Base-by-base conservation (phyloP, 768 basidiomycete species). In the Boletus rufocinnamomeus region DNA sequence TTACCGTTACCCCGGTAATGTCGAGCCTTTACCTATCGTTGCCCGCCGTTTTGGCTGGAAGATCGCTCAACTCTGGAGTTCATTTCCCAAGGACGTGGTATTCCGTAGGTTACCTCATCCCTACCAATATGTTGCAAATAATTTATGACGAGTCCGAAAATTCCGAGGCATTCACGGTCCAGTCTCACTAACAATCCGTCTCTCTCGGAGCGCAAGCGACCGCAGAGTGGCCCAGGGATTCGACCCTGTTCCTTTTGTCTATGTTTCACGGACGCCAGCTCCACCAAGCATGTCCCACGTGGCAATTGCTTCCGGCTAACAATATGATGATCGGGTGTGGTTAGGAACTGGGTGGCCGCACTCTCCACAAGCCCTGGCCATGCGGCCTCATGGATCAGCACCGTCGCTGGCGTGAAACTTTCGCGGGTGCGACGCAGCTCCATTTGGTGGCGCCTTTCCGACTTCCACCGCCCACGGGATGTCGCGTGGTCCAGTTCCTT, bases 381-480 rank as follows among this genome's bases (percentile, higher is more conserved):
- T 59, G 57, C 44, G 45, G 35, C 38, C 41, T 40, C 23, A 25
- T 25, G 28, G 50, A 54, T 38, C 44, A 40, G 32, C 52, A 44
- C 3, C 13, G 23, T 47, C 51, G 43, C 53, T 51, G 48, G 35
- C 37, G 25, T 40, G 50, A 58, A 67, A 69, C 59, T 59, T 70
- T 68, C 67, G 67, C 67, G 67, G 67, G 45, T 68, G 52, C 27
- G 21, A 23, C 25, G 19, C 23, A 57, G 34, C 59, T 59, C 56
- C 59, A 59, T 61, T 57, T 50, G 41, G 13, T 41, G 41, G 8
- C 51, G 27, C 21, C 41, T 43, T 48, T 52, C 65, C 60, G 56
- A 52, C 28, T 47, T 56, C 43, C 54, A 64, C 56, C 47, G 50
- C 45, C 30, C 50, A 50, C 17, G 50, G 44, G 48, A 7, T 23